Base-by-base conservation (phyloP, 2,329 filamentous ascomycete species). In the Fusarium devonianum region DNA sequence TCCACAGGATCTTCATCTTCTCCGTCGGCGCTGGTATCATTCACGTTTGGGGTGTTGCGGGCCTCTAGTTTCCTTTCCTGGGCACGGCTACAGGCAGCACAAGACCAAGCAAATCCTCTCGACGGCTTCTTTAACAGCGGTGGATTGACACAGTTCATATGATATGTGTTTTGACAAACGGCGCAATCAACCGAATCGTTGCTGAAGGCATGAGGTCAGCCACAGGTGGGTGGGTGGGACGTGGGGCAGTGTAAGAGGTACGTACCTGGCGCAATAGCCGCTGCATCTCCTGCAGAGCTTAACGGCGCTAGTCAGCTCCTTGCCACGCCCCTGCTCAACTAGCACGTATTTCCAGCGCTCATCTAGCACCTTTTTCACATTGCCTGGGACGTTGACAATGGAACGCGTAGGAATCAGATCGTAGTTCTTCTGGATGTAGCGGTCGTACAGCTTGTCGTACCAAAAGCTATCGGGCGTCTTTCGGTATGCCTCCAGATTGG, bases 361-460 rank as follows among this genome's bases (percentile, higher is more conserved):
- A 71, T 97, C 90, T 35, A 99, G 81, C 46, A 96, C 92, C 73
- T 90, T 95, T 74, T 97, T 97, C 68, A 99, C 93, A 68, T 89
- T 90, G 62, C 88, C 88, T 5, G 94, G 94, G 36, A 99, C 94
- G 69, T 99, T 99, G 76, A 97, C 93, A 66, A 99, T 94, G 67
- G 89, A 86, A 53, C 82, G 84, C 11, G 92, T 96, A 2, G 94
- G 93, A 54, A 99, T 93, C 44, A 97, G 89, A 66, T 99, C 94
- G 79, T 97, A 97, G 73, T 93, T 92, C 57, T 96, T 92, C 69
- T 96, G 92, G 58, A 99, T 97, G 75, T 97, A 99, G 50, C 94
- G 89, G 75, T 99, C 94, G 72, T 96, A 97, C 64, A 97, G 84
- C 70, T 97, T 96, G 67, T 96, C 93, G 71, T 90, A 99, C 89